These are phyloP conservation scores for Rubia tinctorum DNA, from an alignment of 305 asterid species.

Conservation along the genomic window DNA sequence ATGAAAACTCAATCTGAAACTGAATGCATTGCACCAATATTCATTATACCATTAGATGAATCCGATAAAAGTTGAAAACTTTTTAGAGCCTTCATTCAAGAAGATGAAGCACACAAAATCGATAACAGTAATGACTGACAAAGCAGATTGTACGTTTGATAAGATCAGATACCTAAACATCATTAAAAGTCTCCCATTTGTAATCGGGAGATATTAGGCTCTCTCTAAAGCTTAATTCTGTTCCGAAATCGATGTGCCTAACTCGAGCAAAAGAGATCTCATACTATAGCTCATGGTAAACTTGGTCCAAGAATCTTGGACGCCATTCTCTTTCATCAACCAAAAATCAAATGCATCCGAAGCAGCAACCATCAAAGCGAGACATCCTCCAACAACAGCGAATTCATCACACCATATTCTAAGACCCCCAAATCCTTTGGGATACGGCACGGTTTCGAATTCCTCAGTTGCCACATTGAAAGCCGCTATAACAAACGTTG, in stretches of 20 bases:
- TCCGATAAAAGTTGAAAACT: no score
- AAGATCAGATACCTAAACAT: not conserved
- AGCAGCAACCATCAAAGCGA: not conserved
- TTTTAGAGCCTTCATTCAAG: no score
- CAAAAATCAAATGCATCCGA: not conserved
- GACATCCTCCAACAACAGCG: not conserved
- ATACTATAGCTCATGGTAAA: not conserved
- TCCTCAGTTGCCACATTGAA: not conserved
- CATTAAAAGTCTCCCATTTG: not conserved
- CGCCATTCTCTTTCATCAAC: not conserved
- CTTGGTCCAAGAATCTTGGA: not conserved
- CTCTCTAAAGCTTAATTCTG: not conserved
- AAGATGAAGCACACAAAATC: no score
- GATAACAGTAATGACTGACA: no score
- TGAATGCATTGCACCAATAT: no score
- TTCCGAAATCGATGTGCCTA: rapidly evolving
- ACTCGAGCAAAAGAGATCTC: not conserved
- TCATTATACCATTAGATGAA: no score
- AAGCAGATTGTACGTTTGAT: no score
- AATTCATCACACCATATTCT: no score
- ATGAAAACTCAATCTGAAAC: not conserved
- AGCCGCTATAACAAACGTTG: not conserved
- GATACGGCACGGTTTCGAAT: not conserved
- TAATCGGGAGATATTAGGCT: not conserved
- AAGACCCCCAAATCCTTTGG: not conserved